Evolutionary conservation across 805 yeast species (phyloP).

Genomic region (Suhomyces tanzawaensis): DNA sequence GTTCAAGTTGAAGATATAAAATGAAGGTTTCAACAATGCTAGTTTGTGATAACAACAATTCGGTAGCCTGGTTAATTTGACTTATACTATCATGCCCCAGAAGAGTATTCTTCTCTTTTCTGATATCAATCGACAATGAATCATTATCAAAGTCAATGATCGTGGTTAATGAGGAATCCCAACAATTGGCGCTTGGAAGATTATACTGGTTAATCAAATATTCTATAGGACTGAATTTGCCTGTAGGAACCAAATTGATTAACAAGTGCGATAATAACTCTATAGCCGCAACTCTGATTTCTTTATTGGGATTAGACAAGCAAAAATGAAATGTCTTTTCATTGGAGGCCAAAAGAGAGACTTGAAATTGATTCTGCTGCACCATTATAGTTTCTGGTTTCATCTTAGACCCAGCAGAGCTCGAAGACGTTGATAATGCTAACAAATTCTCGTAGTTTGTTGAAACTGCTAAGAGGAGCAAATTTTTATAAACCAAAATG

Average conservation of each 20-base stretch:
- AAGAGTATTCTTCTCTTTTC: slow-evolving; percentile 22
- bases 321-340: slow-evolving; percentile 31
- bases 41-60: slow-evolving; percentile 23
- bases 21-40: slow-evolving; percentile 34
- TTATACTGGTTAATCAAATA: slow-evolving; percentile 31
- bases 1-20: slow-evolving; percentile 39
- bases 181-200: slow-evolving; percentile 29
- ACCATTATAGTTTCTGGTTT: slow-evolving; percentile 42
- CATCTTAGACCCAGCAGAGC: slow-evolving; percentile 37
- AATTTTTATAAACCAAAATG: slow-evolving; percentile 29
- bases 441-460: slow-evolving; percentile 38
- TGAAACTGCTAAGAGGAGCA: slow-evolving; percentile 30
- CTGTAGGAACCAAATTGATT: slow-evolving; percentile 38
- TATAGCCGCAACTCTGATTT: slow-evolving; percentile 36
- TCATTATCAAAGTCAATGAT: slow-evolving; percentile 20
- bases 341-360: slow-evolving; percentile 23
- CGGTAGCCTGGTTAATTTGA: slow-evolving; percentile 19
- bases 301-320: slow-evolving; percentile 31
- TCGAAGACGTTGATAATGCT: slow-evolving; percentile 31
- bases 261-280: slow-evolving; percentile 35
- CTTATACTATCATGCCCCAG: slow-evolving; percentile 26
- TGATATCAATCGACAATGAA: slow-evolving; percentile 12
- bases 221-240: slow-evolving; percentile 34
- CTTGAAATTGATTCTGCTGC: slow-evolving; percentile 39
- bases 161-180: slow-evolving; percentile 24